Conservation (phyloP, 176 grass and related monocot genomes). For the Puya raimondii region DNA sequence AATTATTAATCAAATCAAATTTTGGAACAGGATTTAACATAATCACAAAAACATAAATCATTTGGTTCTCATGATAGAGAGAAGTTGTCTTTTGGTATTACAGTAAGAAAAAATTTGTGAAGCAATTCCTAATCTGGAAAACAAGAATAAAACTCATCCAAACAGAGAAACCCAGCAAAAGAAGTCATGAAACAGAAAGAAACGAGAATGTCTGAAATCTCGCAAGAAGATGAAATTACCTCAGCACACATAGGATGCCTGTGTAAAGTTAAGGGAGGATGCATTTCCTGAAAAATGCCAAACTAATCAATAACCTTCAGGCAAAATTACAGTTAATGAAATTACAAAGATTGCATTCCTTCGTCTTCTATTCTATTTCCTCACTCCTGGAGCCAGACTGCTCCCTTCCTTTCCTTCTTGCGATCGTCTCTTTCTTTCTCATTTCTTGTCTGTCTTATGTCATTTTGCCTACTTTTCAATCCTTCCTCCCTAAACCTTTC, state of each 20-base stretch:
- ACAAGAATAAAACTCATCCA: neutral
- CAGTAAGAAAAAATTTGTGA: neutral
- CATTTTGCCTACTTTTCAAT: too few relatives aligned
- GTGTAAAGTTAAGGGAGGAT: constrained; percentile 74
- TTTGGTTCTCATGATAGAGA: neutral
- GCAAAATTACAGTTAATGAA: too few relatives aligned
- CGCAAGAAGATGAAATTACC: constrained; percentile 28
- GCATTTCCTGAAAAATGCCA: constrained; percentile 37
- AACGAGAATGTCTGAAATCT: constrained; percentile 10
- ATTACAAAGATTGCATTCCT: too few relatives aligned
- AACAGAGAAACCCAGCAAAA: constrained; percentile 2
- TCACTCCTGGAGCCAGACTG: too few relatives aligned
- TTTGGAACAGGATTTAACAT: too few relatives aligned
- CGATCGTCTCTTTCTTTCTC: too few relatives aligned
- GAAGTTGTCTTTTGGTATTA: neutral
- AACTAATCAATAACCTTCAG: constrained; percentile 18
- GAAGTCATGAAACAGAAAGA: neutral
- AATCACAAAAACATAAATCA: neutral
- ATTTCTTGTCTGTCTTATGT: too few relatives aligned
- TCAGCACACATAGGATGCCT: constrained; percentile 87
- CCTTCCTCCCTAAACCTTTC: too few relatives aligned
- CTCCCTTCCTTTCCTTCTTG: too few relatives aligned
- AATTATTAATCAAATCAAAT: neutral
- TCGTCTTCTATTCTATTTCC: too few relatives aligned
- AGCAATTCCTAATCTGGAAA: neutral